Conservation (phyloP, 2,329 filamentous ascomycete genomes). For the Clonostachys sp. region DNA sequence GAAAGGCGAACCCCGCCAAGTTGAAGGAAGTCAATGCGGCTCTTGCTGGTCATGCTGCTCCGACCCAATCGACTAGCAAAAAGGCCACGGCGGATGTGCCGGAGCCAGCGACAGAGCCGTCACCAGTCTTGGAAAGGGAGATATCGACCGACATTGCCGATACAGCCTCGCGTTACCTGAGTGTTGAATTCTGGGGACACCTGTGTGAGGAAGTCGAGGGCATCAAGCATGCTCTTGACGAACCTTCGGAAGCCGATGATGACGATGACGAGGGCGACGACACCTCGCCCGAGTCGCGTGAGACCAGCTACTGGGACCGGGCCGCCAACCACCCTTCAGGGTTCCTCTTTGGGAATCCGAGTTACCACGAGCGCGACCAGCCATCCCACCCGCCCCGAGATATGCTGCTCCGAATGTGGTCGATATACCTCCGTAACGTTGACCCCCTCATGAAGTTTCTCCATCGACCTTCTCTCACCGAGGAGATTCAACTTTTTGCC, state of each 20-base stretch:
- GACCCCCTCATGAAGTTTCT: slow-evolving; percentile 38
- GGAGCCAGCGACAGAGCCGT: slow-evolving; percentile 1
- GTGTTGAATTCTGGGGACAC: slow-evolving; percentile 37
- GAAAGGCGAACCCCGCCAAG: slow-evolving; percentile 28
- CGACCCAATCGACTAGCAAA: not conserved
- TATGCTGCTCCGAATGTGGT: slow-evolving; percentile 27
- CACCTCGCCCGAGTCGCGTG: slow-evolving; percentile 9
- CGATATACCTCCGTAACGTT: slow-evolving; percentile 30
- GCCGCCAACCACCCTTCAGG: slow-evolving; percentile 21
- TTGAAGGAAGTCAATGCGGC: slow-evolving; percentile 10
- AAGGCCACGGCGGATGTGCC: not conserved
- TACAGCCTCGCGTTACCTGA: slow-evolving; percentile 28
- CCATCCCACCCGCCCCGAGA: slow-evolving; percentile 26
- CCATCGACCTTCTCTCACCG: slow-evolving; percentile 31
- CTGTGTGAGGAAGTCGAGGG: slow-evolving; percentile 38
- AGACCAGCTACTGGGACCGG: slow-evolving; percentile 8
- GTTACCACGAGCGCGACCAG: slow-evolving; percentile 10
- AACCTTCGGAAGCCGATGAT: slow-evolving; percentile 30
- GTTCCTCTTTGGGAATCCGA: slow-evolving; percentile 15
- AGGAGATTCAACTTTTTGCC: slow-evolving; percentile 16
- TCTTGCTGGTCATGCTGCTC: not conserved
- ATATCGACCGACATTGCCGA: not conserved
- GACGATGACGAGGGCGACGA: slow-evolving; percentile 21
- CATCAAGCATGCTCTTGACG: slow-evolving; percentile 34
- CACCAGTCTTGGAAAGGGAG: not conserved